Conservation (phyloP, 2,329 filamentous ascomycete species). For the Microdochium paspali region DNA sequence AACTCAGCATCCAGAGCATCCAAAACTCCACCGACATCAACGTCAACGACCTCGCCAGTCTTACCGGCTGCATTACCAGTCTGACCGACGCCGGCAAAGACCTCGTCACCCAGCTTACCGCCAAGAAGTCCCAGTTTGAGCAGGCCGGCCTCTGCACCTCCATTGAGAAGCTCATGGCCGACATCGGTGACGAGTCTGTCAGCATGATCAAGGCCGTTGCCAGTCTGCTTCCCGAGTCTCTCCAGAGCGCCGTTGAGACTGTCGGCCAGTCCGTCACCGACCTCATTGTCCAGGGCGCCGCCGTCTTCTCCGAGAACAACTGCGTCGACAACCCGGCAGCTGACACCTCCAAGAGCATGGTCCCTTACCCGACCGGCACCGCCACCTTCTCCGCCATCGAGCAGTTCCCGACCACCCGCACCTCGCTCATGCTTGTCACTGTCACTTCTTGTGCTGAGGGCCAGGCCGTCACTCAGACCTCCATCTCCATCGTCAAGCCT, state of each 20-base stretch:
- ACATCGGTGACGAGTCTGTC: constrained; percentile 7
- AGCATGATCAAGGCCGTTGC: constrained; percentile 10
- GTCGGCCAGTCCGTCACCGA: constrained; percentile 5
- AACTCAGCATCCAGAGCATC: constrained; percentile 9
- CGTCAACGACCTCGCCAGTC: constrained; percentile 7
- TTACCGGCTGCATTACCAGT: constrained; percentile 5
- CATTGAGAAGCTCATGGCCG: constrained; percentile 5
- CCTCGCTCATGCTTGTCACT: background rate
- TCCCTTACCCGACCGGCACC: background rate
- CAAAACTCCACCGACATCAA: constrained; percentile 3
- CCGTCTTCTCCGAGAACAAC: constrained; percentile 7
- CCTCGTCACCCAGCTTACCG: constrained; percentile 9
- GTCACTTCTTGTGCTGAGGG: background rate
- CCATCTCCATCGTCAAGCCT: background rate
- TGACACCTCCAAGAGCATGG: background rate
- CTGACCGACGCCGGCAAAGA: constrained; percentile 5
- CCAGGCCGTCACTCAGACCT: background rate
- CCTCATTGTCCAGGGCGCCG: constrained; percentile 8
- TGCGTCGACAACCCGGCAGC: constrained; percentile 6
- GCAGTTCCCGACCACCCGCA: background rate
- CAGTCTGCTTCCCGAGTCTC: constrained; percentile 8
- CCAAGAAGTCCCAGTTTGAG: constrained; percentile 13
- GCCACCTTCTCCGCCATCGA: background rate
- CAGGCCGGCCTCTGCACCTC: constrained; percentile 8
- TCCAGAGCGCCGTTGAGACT: constrained; percentile 6